phyloP scores from a whole-genome alignment of 257 asterid genomes.

The Nicotiana benthamiana region DNA sequence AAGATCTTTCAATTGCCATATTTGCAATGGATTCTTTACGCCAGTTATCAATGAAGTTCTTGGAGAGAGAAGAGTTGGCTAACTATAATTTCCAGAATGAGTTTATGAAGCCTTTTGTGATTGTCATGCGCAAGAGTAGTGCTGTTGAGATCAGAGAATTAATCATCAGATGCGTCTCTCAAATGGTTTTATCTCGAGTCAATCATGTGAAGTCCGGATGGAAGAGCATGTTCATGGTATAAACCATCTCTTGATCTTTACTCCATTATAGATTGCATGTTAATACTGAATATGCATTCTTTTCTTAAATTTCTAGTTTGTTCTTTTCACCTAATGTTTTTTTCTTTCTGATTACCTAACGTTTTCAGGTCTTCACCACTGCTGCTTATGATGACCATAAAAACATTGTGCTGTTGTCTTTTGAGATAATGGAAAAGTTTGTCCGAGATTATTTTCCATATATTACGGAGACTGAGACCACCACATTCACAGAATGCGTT shows the following conservation, averaged over 20 bases:
- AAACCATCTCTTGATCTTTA: background rate
- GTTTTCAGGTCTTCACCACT: constrained; percentile 83
- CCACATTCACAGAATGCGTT: constrained; percentile 95
- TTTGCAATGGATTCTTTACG: constrained; percentile 98
- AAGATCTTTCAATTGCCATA: constrained; percentile 89
- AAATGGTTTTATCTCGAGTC: constrained; percentile 96
- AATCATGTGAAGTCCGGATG: constrained; percentile 96
- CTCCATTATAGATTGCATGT: constrained; percentile 5
- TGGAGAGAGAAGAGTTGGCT: constrained; percentile 98
- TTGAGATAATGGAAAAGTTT: constrained; percentile 92
- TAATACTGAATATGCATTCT: background rate
- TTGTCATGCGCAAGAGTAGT: constrained; percentile 96
- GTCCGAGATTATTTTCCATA: constrained; percentile 95
- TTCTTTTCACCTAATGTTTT: background rate
- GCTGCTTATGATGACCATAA: constrained; percentile 98
- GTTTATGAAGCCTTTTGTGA: constrained; percentile 98
- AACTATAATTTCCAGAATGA: constrained; percentile 98
- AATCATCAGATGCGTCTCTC: constrained; percentile 95
- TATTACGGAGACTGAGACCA: constrained; percentile 94
- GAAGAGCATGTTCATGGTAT: constrained; percentile 99
- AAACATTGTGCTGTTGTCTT: constrained; percentile 87
- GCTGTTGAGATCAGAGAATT: constrained; percentile 98
- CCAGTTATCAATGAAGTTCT: constrained; percentile 92
- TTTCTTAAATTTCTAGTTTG: constrained; percentile 3
- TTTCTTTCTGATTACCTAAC: constrained; percentile 12